phyloP scores from a whole-genome alignment of 495 filamentous ascomycete species.

The Neurospora intermedia region DNA sequence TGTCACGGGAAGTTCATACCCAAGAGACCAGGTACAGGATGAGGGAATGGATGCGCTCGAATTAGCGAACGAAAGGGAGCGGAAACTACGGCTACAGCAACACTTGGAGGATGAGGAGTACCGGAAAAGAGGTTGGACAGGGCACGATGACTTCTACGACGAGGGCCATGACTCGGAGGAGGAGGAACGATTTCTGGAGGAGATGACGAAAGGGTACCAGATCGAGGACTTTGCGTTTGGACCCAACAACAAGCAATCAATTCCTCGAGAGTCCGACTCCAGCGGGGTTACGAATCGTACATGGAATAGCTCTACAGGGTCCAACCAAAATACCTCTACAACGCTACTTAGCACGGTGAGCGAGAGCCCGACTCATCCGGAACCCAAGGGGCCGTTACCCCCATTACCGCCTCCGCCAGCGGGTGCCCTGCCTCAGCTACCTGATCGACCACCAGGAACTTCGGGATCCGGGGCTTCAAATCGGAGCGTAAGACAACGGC shows the following conservation, averaged over 20 bases:
- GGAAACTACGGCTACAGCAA: slow-evolving; percentile 30
- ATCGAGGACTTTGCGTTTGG: slow-evolving; percentile 84
- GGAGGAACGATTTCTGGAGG: slow-evolving; percentile 83
- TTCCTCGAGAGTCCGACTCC: slow-evolving; percentile 82
- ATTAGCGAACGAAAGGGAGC: slow-evolving; percentile 45
- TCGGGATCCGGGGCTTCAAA: slow-evolving; percentile 21
- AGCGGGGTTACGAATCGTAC: slow-evolving; percentile 75
- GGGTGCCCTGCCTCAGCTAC: slow-evolving; percentile 22
- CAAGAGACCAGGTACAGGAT: slow-evolving; percentile 66
- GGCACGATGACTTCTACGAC: slow-evolving; percentile 37
- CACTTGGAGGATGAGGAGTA: slow-evolving; percentile 28
- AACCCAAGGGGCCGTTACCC: slow-evolving; percentile 22
- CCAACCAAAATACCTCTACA: slow-evolving; percentile 63
- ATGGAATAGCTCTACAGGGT: slow-evolving; percentile 78
- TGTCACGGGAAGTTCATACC: slow-evolving; percentile 28
- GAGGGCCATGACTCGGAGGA: slow-evolving; percentile 80
- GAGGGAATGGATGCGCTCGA: slow-evolving; percentile 65
- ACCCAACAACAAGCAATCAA: slow-evolving; percentile 56
- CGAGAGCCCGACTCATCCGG: slow-evolving; percentile 39
- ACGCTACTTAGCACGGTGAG: slow-evolving; percentile 66
- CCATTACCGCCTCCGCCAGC: slow-evolving; percentile 33
- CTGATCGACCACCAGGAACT: slow-evolving; percentile 14
- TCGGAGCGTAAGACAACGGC: slow-evolving; percentile 62
- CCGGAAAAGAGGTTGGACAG: slow-evolving; percentile 16
- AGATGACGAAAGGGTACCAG: slow-evolving; percentile 79